Evolutionary conservation across 192 early-diverging fungal species (phyloP), one percentile per base, ranked within the genome.

Genomic region (Backusella circina): DNA sequence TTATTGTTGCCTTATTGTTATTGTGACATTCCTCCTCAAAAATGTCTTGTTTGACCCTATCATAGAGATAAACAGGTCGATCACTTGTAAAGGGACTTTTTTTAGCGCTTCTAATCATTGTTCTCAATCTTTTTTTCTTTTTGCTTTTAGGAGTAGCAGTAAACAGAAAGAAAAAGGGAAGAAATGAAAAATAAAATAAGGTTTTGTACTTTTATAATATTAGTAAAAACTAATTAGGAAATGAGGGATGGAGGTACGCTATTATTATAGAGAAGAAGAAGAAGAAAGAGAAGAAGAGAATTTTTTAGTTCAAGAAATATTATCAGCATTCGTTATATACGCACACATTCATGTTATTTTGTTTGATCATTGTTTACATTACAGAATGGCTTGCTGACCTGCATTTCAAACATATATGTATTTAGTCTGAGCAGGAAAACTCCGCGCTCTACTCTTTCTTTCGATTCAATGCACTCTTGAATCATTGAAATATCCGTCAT

Each of bases 11-110:
- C n/a, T 61, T 26, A 13, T 61, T 28, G 21, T 12, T n/a, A n/a
- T n/a, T 61, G n/a, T 61, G 54, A 4, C 54, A 26, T n/a, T 68
- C 67, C 32, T 68, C 67, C 21, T 37, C 67, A 68, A 68, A 68
- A 12, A 68, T 21, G 10, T 68, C 67, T 10, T 37, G 32, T 21
- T 35, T 37, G 21, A 38, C 67, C 23, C 36, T 68, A 38, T 68
- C 67, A 10, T 68, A 68, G 13, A 68, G 54, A 26, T 61, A 61
- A 28, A 28, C 5, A 10, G 67, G 35, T 37, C 67, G 31, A 68
- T 61, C 54, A 26, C 13, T 28, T 28, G 54, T 28, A 28, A 26
- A 61, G 26, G 26, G 6, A 26, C 12, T 23, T 8, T 23, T 23
- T 23, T 23, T 57, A 26, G 51, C 8, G 26, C 26, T 57, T 57